Base-by-base conservation (phyloP, 2,329 filamentous ascomycete species). In the Trichoderma cornu-damae region DNA sequence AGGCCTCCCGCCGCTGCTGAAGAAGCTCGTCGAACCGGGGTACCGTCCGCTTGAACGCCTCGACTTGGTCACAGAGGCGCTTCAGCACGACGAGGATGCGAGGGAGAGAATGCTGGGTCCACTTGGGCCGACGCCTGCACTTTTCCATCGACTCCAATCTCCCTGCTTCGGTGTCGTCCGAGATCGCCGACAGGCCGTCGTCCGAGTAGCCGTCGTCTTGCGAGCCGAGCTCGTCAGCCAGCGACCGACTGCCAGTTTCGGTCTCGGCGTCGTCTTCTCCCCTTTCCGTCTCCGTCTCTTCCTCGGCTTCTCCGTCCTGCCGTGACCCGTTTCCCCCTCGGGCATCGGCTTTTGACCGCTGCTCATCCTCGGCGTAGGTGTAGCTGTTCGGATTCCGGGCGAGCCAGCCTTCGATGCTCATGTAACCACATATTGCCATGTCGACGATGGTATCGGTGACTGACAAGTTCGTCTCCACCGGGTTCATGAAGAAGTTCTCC, bases 391-490 rank as follows among this genome's bases (percentile, higher is more conserved):
- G 88, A 53, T 87, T 84, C 14, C 90, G 85, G 5, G 93, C 77
- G 28, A 97, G 76, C 93, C 94, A 99, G n/a, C 89, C 88, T 67
- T 96, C 90, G 11, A 96, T 79, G 18, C 86, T 84, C 67, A 96
- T 87, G 61, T 89, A 88, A 5, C 90, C 88, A 64, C 94, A 97
- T 1, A 89, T 85, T 9, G 89, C 89, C 38, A 99, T 77, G 62
- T 90, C 88, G 26, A 95, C 82, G 42, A 97, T 78, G 1, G 88
- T 82, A 65, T 95, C 89, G 0, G 93, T 97, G 1, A 96, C 78
- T 0, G 88, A 88, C 3, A 99, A 75, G 64, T 99, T 99, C 2
- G 89, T 92, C 64, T 96, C 90, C 2, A 97, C 85, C 2, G 90
- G 87, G 65, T 99, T 99, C 4, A 89, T 81, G 64, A 96, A 90